A percentile compares a stretch with the other conserved stretches of the same genome.
Evolutionary conservation across 2,329 filamentous ascomycete genomes (phyloP).

Genomic region (Niveomyces coronatus): DNA sequence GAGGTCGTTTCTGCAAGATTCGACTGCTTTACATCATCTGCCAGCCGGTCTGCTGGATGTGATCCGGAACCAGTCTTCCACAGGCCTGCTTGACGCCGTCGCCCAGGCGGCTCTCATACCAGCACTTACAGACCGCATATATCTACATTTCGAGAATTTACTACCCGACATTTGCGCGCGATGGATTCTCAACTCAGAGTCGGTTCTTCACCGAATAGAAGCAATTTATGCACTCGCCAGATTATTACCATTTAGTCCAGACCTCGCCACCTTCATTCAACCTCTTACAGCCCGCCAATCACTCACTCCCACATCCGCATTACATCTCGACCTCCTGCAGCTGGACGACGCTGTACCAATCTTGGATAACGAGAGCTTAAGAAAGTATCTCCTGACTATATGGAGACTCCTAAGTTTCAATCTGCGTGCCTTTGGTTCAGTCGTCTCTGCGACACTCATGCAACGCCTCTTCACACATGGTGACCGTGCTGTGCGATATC

Average conservation of each 20-base stretch:
- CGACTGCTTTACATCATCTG: slow-evolving; percentile 46
- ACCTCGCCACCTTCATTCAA: slow-evolving; percentile 65
- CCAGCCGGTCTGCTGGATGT: slow-evolving; percentile 60
- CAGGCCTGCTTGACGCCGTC: slow-evolving; percentile 61
- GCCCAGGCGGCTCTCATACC: slow-evolving; percentile 59
- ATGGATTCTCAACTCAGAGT: slow-evolving; percentile 51
- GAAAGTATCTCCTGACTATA: slow-evolving; percentile 33
- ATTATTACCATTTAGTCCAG: slow-evolving; percentile 71
- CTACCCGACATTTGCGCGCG: slow-evolving; percentile 76
- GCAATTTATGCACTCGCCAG: slow-evolving; percentile 66
- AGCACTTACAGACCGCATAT: slow-evolving; percentile 60
- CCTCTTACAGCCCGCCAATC: slow-evolving; percentile 20
- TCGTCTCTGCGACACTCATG: slow-evolving; percentile 56
- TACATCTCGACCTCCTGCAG: slow-evolving; percentile 19
- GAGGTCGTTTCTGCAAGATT: slow-evolving; percentile 45
- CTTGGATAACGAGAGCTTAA: slow-evolving; percentile 15
- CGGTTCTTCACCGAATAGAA: slow-evolving; percentile 26
- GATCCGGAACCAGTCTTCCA: slow-evolving; percentile 52
- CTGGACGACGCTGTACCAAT: slow-evolving; percentile 12
- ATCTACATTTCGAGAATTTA: slow-evolving; percentile 61
- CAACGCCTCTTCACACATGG: slow-evolving; percentile 56
- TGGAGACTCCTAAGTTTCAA: slow-evolving; percentile 77
- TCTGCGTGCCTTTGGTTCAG: slow-evolving; percentile 51
- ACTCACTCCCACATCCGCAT: slow-evolving; percentile 13
- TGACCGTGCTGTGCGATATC: slow-evolving; percentile 57